Percentiles rank a stretch among this genome's conserved stretches.
phyloP scores from a whole-genome alignment of 768 basidiomycete genomes.

The Tricholoma sp. region DNA sequence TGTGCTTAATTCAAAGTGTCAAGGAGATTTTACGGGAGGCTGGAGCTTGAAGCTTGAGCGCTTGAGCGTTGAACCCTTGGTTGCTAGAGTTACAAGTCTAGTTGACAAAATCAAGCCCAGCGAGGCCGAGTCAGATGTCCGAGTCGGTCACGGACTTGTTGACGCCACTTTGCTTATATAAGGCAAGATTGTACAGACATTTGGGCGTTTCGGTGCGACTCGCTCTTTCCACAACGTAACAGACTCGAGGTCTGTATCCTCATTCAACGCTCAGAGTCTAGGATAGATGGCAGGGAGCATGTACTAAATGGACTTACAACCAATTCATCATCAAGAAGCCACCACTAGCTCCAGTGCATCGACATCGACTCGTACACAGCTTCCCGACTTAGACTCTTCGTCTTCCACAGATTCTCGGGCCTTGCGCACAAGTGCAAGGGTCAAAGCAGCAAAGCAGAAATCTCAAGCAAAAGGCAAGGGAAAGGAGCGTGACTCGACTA shows the following conservation, averaged over 20 bases:
- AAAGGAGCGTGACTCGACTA: constrained; percentile 46
- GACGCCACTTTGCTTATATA: constrained; percentile 44
- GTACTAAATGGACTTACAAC: constrained; percentile 91
- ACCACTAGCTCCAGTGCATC: constrained; percentile 60
- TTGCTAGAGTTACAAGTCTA: too few species aligned
- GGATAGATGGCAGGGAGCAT: constrained; percentile 84
- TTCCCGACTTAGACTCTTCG: constrained; percentile 35
- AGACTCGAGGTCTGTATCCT: constrained; percentile 28
- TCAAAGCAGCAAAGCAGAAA: constrained; percentile 70
- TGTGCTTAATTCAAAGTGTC: constrained; percentile 57
- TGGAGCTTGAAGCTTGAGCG: too few species aligned
- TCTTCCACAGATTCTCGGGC: constrained; percentile 45
- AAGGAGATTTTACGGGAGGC: constrained; percentile 52
- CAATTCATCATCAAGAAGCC: constrained; percentile 65
- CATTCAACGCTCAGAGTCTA: constrained; percentile 32
- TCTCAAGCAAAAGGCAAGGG: constrained; percentile 51
- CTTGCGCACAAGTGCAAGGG: constrained; percentile 71
- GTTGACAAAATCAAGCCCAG: too few species aligned
- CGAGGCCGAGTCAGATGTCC: too few species aligned
- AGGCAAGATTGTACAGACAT: constrained; percentile 25
- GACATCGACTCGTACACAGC: constrained; percentile 33
- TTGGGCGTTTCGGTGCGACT: constrained; percentile 29
- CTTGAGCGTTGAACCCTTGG: too few species aligned
- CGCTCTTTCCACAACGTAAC: constrained; percentile 25
- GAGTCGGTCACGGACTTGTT: constrained; percentile 7